Percentiles rank a stretch among this genome's conserved stretches.
Evolutionary conservation across 257 asterid species (phyloP).

Genomic region (Fraxinus excelsior): DNA sequence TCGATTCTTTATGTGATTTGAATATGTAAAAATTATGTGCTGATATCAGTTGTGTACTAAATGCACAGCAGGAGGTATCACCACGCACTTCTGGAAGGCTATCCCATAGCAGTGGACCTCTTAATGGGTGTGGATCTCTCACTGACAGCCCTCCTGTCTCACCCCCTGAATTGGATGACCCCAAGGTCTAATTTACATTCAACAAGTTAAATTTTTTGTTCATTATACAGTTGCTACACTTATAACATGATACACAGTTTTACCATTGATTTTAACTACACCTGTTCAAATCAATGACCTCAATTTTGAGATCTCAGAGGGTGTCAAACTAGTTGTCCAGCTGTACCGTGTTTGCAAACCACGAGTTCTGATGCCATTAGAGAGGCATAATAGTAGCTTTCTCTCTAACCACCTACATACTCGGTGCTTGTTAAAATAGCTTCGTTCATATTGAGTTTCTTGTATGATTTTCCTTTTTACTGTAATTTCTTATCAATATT

Average conservation of each 20-base stretch:
- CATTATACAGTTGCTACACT: too few species aligned
- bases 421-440: conserved; percentile 20
- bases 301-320: too few species aligned
- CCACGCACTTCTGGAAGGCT: conserved; percentile 97
- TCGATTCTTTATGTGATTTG: background rate
- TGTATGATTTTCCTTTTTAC: background rate
- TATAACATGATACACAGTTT: too few species aligned
- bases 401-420: conserved; percentile 47
- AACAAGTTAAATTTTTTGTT: background rate
- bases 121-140: conserved; percentile 73
- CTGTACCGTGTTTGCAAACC: background rate
- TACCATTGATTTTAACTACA: too few species aligned
- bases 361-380: background rate
- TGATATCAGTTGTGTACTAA: conserved; percentile 20
- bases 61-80: conserved; percentile 90
- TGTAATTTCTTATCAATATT: background rate
- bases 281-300: too few species aligned
- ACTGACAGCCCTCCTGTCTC: conserved; percentile 97
- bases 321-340: too few species aligned
- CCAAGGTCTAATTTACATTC: conserved; percentile 52
- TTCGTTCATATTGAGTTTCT: conserved; percentile 29
- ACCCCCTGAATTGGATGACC: conserved; percentile 80
- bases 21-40: background rate
- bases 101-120: conserved; percentile 98
- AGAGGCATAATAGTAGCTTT: conserved; percentile 40